Base-by-base conservation (phyloP, 2,329 filamentous ascomycete genomes). In the Fusarium aywerte region DNA sequence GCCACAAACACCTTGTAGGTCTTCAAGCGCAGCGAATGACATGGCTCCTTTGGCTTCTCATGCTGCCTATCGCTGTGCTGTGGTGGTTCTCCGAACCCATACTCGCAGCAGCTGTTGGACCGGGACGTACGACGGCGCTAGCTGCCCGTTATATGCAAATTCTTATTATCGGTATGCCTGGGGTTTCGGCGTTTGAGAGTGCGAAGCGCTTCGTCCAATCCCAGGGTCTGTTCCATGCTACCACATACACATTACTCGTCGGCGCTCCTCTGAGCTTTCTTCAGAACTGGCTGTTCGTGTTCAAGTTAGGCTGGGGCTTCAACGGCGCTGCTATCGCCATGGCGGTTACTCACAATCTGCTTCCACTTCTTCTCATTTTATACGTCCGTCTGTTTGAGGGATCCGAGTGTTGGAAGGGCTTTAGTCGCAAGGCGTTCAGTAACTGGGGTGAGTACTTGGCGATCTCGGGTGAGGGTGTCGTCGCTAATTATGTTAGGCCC, bases 1-100 rank as follows among this genome's bases (percentile, higher is more conserved):
- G 94, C 0, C 90, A 90, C 73, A 95, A 90, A 70, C 90, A 93
- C 69, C 85, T 97, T 2, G 93, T 97, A 0, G 91, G 92, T 1
- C 78, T 95, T n/a, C 90, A 95, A 67, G 84, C 92, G 57, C 91
- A 95, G 75, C 84, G 91, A 48, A 93, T 94, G 91, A 82, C 91
- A 2, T 90, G 84, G 74, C 92, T 95, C 66, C 83, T 94, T 1
- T 89, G 90, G 83, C 72, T 84, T 1, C 84, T 92, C 59, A 90
- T 89, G 7, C 83, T 93, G 16, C 91, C 91, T 0, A 90, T 95
- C 63, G 85, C 84, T 2, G 73, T 89, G 0, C 77, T 92, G 31
- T 95, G 92, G 92, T 81, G 86, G 39, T 85, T 84, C 50, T 88
- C 89, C 0, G 88, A 89, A 20, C 77, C 82, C 6, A 87, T 93